Conservation (phyloP, 148 eudicot genomes). For the Vaccinium vitisidaea region DNA sequence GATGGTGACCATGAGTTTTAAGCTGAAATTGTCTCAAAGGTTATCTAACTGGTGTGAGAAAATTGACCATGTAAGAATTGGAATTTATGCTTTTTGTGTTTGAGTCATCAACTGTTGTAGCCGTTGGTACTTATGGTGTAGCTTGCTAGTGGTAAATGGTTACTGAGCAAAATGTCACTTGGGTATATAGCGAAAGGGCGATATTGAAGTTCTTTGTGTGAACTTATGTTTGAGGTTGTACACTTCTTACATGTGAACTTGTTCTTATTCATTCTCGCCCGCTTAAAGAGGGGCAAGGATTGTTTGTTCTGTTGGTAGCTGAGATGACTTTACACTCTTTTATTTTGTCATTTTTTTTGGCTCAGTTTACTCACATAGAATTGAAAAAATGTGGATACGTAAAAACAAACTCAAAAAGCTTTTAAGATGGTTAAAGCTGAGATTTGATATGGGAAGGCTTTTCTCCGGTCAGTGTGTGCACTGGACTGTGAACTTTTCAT, state of each 20-base stretch:
- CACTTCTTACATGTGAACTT: not conserved
- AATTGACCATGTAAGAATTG: not conserved
- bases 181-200: not conserved
- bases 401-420: not conserved
- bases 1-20: not conserved
- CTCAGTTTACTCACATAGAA: not conserved
- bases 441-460: not conserved
- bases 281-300: not conserved
- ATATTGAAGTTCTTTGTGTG: not conserved
- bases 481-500: not conserved
- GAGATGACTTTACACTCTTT: not conserved
- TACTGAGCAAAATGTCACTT: not conserved
- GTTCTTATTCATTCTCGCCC: not conserved
- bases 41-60: not conserved
- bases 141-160: not conserved
- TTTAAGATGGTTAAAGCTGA: not conserved
- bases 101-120: not conserved
- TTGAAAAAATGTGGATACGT: not conserved
- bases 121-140: not conserved
- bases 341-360: not conserved
- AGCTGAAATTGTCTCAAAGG: slow-evolving; percentile 1
- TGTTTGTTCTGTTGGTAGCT: not conserved
- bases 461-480: not conserved
- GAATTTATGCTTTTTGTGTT: not conserved
- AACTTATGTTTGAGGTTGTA: not conserved